Evolutionary conservation across 495 filamentous ascomycete species (phyloP).

Genomic region (Penicillium riverlandense): DNA sequence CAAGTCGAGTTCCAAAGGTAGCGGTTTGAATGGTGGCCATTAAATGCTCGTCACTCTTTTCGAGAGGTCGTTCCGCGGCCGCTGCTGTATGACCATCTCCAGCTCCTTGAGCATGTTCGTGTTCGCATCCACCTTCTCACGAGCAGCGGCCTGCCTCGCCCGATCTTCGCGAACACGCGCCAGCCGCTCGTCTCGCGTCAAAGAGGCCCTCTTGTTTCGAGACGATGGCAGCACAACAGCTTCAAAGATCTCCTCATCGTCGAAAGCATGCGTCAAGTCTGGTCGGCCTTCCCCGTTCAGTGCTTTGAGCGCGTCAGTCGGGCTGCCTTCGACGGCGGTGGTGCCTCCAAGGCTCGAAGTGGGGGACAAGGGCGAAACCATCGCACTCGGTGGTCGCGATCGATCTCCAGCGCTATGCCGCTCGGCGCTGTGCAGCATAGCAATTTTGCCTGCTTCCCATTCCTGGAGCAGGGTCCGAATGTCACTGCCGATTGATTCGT

Average conservation of each 20-base stretch:
- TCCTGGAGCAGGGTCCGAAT: constrained; percentile 76
- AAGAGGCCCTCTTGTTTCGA: constrained; percentile 53
- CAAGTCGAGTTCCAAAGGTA: constrained; percentile 17
- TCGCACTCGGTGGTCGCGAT: constrained; percentile 57
- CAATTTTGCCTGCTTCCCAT: constrained; percentile 81
- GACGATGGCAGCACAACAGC: constrained; percentile 65
- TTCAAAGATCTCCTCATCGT: constrained; percentile 79
- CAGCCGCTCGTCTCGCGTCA: constrained; percentile 85
- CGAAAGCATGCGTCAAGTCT: constrained; percentile 25
- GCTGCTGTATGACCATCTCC: constrained; percentile 77
- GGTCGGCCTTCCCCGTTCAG: constrained; percentile 56
- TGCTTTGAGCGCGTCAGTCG: constrained; percentile 66
- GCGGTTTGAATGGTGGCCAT: background rate
- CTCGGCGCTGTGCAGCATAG: constrained; percentile 67
- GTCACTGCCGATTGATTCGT: constrained; percentile 89
- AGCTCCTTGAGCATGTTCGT: constrained; percentile 87
- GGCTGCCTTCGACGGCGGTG: constrained; percentile 79
- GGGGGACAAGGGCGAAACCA: constrained; percentile 70
- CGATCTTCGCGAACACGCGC: constrained; percentile 85
- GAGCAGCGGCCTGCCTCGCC: constrained; percentile 54
- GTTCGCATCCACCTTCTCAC: constrained; percentile 69
- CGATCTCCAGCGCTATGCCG: constrained; percentile 44
- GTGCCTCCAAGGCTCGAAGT: constrained; percentile 72
- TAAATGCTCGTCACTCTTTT: constrained; percentile 44
- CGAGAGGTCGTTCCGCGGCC: constrained; percentile 45